Base-by-base conservation (phyloP, 2,329 filamentous ascomycete genomes). In the Sphaceloma murrayae region DNA sequence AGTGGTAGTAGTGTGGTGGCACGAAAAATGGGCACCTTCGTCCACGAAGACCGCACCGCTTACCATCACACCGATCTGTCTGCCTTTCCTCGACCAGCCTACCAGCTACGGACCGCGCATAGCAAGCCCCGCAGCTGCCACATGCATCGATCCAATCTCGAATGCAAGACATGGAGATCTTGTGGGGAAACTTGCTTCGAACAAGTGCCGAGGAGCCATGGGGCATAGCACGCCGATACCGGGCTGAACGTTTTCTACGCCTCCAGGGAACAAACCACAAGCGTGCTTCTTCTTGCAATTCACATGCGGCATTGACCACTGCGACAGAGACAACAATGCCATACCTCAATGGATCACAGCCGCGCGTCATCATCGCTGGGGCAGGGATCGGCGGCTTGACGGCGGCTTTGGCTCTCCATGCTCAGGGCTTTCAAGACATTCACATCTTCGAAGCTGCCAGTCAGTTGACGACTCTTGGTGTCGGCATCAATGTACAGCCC, bases 401-500 rank as follows among this genome's bases (percentile, higher is more conserved):
- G 1, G 63, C 80, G 0, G 73, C 74, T 0, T 63, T 80, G 0
- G 64, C 70, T 2, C 62, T 80, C 0, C 67, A 76, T 46, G 60
- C 68, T 21, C 63, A 72, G 46, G 60, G 61, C 30, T 77, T 80
- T 32, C 64, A 53, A n/a, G 57, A 67, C 51, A 62, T 69, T 38
- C 53, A 63, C 31, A 57, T 69, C 17, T 69, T 64, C 51, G 67
- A 69, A 48, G 61, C 66, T 2, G 60, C 62, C 5, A 57, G 57
- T 2, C 55, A 58, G n/a, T 56, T 69, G 6, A 65, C 63, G 5
- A 63, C 64, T 5, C 56, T 69, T 4, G 66, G 67, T 4, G 65
- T 68, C 1, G 66, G 66, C 3, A 69, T 70, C 53, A 69, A 69
- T 42, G 60, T 69, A 2, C 67, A 69, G 46, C 66, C 66, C 0